Evolutionary conservation across 2,329 filamentous ascomycete genomes (phyloP), one percentile per base, ranked within the genome.

Genomic region (Gaeumannomyces tritici): DNA sequence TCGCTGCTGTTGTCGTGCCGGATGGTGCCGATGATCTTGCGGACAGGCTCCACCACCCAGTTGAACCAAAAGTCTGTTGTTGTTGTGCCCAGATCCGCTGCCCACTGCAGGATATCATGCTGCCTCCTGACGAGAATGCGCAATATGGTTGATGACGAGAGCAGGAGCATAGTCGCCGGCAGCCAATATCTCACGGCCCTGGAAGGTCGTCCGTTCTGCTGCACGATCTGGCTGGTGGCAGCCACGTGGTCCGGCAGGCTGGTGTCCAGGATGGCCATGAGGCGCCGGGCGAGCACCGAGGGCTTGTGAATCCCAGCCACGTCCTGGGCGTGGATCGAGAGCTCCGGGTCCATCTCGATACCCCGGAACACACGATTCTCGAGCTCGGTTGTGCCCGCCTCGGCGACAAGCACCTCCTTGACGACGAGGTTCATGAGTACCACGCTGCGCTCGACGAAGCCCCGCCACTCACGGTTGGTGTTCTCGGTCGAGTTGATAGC

Each of bases 31-130:
- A 99, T 84, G 24, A 99, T 82, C 72, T 91, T 93, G 68, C 86
- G 86, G 0, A 86, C 81, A 0, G 95, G 95, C 66, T 96, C 89
- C 13, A 99, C 79, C 3, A 99, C 89, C 95, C 95, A 99, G 73
- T 99, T 99, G 64, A 87, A 81, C 90, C 93, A 97, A 72, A 99
- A 99, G 73, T 96, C 93, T 62, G 90, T 83, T 1, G 87, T 77
- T 0, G 95, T 99, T 1, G 79, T 78, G 9, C 91, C 93, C 29
- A 96, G 76, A 66, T 95, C 89, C 47, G 83, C 80, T 57, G 96
- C 79, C 92, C 93, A 97, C 58, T 85, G 81, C 29, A 90, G 67
- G 26, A 99, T 88, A 67, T 93, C 90, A 26, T 89, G 88, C 68
- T 85, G 86, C 61, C 87, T 83, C 70, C 88, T 90, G 64, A 89